phyloP scores from a whole-genome alignment of 352 stramenopile species.

The Phytophthora parvispora region DNA sequence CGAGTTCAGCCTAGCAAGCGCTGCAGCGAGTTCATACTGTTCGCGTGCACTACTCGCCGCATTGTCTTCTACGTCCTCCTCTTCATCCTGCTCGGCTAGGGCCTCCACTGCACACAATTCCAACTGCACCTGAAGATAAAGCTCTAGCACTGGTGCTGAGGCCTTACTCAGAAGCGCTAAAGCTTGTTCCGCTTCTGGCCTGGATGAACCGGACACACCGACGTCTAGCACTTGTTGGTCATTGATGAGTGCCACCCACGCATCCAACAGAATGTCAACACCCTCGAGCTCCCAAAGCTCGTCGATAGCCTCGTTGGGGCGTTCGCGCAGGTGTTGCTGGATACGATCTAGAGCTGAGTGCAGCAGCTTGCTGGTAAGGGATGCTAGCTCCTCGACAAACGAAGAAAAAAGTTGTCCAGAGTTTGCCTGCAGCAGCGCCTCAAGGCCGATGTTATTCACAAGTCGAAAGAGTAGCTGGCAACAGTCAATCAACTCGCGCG shows the following conservation, averaged over 20 bases:
- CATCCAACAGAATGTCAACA: constrained; percentile 83
- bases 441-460: constrained; percentile 79
- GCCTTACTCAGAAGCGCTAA: constrained; percentile 60
- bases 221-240: constrained; percentile 63
- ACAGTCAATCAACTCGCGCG: constrained; percentile 86
- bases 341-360: constrained; percentile 75
- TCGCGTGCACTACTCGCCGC: constrained; percentile 67
- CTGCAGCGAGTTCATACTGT: constrained; percentile 78
- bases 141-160: constrained; percentile 70
- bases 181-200: constrained; percentile 45
- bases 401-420: constrained; percentile 57
- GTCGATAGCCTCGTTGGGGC: constrained; percentile 59
- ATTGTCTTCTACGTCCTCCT: constrained; percentile 89
- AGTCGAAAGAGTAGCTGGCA: constrained; percentile 85
- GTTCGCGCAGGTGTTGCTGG: constrained; percentile 57
- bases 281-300: constrained; percentile 90
- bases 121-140: constrained; percentile 84
- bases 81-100: constrained; percentile 77
- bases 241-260: constrained; percentile 80
- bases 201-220: constrained; percentile 21
- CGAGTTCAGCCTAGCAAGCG: constrained; percentile 75
- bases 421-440: constrained; percentile 52
- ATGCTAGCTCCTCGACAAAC: constrained; percentile 78
- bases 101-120: constrained; percentile 77
- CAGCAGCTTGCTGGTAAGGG: constrained; percentile 77